These are phyloP conservation scores for Vaucheria bursata DNA, from an alignment of 352 stramenopile genomes.

Conservation along the genomic window DNA sequence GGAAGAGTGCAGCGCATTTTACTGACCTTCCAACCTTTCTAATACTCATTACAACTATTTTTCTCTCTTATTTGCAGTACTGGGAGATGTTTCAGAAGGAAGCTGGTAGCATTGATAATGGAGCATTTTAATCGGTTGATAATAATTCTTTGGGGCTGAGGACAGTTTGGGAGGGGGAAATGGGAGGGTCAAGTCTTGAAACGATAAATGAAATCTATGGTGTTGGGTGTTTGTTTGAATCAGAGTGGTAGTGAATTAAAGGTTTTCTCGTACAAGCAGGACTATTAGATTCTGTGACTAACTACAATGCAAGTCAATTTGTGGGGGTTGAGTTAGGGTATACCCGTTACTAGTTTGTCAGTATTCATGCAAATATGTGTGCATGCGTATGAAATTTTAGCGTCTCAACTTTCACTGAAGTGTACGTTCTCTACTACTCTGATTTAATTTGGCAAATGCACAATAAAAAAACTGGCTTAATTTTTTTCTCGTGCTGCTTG, in stretches of 20 bases:
- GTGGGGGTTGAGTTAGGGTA: neutral
- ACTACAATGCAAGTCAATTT: neutral
- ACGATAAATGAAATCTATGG: neutral
- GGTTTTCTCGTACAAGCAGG: slow-evolving; percentile 1
- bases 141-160: neutral
- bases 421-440: too few relatives aligned
- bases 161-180: neutral
- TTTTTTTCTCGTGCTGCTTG: too few relatives aligned
- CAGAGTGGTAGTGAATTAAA: neutral
- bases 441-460: too few relatives aligned
- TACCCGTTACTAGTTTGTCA: neutral
- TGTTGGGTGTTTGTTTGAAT: neutral
- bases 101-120: slow-evolving; percentile 16
- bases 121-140: slow-evolving; percentile 23
- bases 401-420: too few relatives aligned
- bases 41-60: neutral
- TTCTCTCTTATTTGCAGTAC: slow-evolving; percentile 10
- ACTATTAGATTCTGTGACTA: neutral
- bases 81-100: slow-evolving; percentile 48
- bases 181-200: neutral
- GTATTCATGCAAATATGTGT: too few relatives aligned
- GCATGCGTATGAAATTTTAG: too few relatives aligned
- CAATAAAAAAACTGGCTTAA: too few relatives aligned
- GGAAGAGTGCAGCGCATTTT: too few relatives aligned
- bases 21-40: too few relatives aligned